These are phyloP conservation scores for Malus sieversii DNA, from an alignment of 306 rosid genomes.

Conservation along the genomic window DNA sequence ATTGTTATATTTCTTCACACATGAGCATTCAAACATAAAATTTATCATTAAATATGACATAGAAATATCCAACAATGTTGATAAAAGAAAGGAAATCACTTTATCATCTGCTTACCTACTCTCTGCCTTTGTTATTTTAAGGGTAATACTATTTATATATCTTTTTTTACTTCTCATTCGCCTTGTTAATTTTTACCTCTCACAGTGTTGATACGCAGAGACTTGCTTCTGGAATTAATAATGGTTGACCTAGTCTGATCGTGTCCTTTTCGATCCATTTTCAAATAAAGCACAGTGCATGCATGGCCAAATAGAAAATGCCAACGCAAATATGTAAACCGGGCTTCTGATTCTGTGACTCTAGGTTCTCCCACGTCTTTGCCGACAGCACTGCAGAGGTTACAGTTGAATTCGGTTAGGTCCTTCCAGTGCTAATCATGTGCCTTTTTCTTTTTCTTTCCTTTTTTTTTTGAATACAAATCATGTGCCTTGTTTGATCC, in stretches of 20 bases:
- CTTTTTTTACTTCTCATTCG: rapidly evolving
- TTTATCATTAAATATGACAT: not conserved
- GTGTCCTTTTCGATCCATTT: not conserved
- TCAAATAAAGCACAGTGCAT: conserved; percentile 29
- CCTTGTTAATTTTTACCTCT: too few relatives aligned
- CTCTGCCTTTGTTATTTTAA: not conserved
- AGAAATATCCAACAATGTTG: not conserved
- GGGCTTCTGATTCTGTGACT: conserved; percentile 32
- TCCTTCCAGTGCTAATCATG: not conserved
- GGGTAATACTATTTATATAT: too few relatives aligned
- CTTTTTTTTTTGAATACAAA: too few relatives aligned
- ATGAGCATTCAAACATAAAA: not conserved
- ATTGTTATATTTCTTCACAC: not conserved
- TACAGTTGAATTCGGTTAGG: conserved; percentile 17
- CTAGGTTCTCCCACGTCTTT: conserved; percentile 35
- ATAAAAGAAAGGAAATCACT: too few relatives aligned
- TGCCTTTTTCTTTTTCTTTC: not conserved
- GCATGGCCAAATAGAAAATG: not conserved
- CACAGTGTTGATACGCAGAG: too few relatives aligned
- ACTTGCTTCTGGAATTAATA: too few relatives aligned
- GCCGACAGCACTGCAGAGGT: conserved; percentile 32
- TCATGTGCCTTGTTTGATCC: not conserved
- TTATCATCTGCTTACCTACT: too few relatives aligned
- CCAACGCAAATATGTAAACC: not conserved
- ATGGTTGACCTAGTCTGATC: not conserved